Evolutionary conservation across 2,329 filamentous ascomycete genomes (phyloP).

Genomic region (Myriosclerotinia duriaeana): DNA sequence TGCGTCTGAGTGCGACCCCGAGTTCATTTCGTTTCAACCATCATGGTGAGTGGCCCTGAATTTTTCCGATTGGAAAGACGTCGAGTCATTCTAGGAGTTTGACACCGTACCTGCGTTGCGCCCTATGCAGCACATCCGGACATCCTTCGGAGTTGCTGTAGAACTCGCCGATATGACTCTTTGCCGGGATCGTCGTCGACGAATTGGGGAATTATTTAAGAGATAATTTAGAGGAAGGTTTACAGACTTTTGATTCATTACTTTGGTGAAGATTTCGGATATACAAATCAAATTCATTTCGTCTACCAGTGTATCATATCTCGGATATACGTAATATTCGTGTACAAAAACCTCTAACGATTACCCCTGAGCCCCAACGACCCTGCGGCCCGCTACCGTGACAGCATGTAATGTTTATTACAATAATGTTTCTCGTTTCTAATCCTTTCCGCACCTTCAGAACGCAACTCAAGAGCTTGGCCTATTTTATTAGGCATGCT

Average conservation of each 20-base stretch:
- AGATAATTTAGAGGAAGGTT: neutral
- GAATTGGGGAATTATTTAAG: neutral
- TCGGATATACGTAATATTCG: neutral
- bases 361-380: neutral
- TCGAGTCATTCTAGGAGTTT: neutral
- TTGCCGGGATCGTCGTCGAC: too few species aligned
- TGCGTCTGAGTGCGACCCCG: neutral
- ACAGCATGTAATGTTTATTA: neutral
- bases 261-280: neutral
- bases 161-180: neutral
- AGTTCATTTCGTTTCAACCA: neutral
- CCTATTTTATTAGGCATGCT: neutral
- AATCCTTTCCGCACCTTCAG: neutral
- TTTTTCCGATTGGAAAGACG: neutral
- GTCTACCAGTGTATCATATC: neutral
- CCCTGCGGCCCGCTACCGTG: constrained; percentile 1
- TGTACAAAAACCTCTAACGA: too few species aligned
- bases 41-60: neutral
- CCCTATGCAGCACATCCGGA: neutral
- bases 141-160: neutral
- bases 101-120: constrained; percentile 2
- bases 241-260: neutral
- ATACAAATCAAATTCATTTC: too few species aligned
- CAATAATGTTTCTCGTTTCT: neutral
- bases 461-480: neutral